Evolutionary conservation across 495 filamentous ascomycete species (phyloP).

Genomic region (Neurospora sp.): DNA sequence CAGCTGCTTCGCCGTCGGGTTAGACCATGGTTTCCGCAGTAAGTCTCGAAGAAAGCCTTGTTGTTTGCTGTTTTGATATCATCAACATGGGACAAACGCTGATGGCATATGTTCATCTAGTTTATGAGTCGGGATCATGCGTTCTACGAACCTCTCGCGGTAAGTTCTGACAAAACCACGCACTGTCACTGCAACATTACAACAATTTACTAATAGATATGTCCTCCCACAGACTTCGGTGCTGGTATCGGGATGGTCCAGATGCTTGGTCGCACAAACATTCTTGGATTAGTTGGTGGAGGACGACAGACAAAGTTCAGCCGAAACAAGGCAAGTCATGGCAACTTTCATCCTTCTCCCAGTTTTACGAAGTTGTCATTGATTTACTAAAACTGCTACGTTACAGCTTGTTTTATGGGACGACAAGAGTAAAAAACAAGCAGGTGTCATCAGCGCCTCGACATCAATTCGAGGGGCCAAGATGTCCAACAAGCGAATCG

Average conservation of each 20-base stretch:
- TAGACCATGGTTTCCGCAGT: conserved; percentile 84
- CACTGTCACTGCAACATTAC: background rate
- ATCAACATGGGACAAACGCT: background rate
- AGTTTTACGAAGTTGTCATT: background rate
- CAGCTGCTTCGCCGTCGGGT: conserved; percentile 79
- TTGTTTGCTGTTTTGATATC: background rate
- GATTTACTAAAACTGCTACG: background rate
- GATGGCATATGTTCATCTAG: conserved; percentile 29
- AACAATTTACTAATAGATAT: background rate
- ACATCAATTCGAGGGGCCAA: conserved; percentile 68
- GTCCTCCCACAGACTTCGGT: conserved; percentile 55
- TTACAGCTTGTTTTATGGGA: conserved; percentile 81
- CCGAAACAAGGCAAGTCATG: conserved; percentile 63
- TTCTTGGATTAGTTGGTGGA: conserved; percentile 81
- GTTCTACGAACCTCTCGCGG: conserved; percentile 53
- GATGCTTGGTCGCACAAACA: conserved; percentile 85
- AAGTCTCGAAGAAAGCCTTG: conserved; percentile 21
- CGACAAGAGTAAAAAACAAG: conserved; percentile 65
- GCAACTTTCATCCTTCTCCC: background rate
- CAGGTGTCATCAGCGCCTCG: conserved; percentile 43
- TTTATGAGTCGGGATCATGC: conserved; percentile 70
- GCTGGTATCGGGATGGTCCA: conserved; percentile 73
- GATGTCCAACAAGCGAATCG: conserved; percentile 66
- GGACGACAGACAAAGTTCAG: conserved; percentile 80
- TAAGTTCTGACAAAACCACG: conserved; percentile 5